Conservation (phyloP, 106 monocot genomes). For the Vanilla planifolia region DNA sequence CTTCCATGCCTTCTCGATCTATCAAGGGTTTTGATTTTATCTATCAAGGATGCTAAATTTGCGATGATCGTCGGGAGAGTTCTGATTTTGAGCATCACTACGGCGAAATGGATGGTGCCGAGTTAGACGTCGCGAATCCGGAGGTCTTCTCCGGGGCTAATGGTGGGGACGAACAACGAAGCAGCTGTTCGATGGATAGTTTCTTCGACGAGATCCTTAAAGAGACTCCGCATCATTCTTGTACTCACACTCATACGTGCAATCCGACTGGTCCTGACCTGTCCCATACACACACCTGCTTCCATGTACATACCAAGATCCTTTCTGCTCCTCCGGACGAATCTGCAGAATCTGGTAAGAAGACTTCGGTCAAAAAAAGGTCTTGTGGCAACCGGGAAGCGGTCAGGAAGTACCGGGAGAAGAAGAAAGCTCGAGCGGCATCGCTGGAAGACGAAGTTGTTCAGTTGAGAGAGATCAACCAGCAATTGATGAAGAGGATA, state of each 20-base stretch:
- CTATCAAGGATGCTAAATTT: too few species aligned
- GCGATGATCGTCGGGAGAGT: too few species aligned
- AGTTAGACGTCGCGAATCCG: conserved; percentile 61
- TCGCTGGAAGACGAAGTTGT: conserved; percentile 82
- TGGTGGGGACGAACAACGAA: conserved; percentile 22
- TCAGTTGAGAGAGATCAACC: conserved; percentile 51
- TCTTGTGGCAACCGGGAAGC: conserved; percentile 63
- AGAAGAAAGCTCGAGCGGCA: conserved; percentile 77
- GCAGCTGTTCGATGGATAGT: conserved; percentile 71
- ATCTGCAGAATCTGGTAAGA: conserved; percentile 34
- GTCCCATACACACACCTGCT: conserved; percentile 90
- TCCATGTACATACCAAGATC: conserved; percentile 92
- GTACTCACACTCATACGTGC: conserved; percentile 94
- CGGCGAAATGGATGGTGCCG: conserved; percentile 53
- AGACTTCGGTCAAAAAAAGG: conserved; percentile 41
- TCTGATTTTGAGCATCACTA: too few species aligned
- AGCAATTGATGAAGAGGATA: conserved; percentile 59
- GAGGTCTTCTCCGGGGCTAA: conserved; percentile 32
- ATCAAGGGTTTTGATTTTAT: too few species aligned
- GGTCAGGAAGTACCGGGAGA: conserved; percentile 79
- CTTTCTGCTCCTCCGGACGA: conserved; percentile 37
- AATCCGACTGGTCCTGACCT: conserved; percentile 73
- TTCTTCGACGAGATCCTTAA: conserved; percentile 68
- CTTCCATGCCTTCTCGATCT: too few species aligned
- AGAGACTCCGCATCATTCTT: conserved; percentile 66